Evolutionary conservation across 495 filamentous ascomycete species (phyloP).

Genomic region (Antarctomyces pellizariae): DNA sequence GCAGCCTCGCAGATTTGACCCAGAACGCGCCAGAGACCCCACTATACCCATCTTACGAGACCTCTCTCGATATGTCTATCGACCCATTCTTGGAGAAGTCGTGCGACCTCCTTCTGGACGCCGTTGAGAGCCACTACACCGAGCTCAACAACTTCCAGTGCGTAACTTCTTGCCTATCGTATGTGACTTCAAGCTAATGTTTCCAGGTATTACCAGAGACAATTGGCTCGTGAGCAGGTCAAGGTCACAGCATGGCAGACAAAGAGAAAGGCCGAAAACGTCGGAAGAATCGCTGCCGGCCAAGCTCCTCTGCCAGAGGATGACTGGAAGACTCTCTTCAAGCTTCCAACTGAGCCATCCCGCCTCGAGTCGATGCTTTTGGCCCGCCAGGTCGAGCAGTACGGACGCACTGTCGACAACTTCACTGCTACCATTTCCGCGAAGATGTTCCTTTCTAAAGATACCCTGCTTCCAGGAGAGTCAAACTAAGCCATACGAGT

Average conservation of each 20-base stretch:
- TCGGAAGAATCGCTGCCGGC: slow-evolving; percentile 60
- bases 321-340: slow-evolving; percentile 95
- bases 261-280: slow-evolving; percentile 91
- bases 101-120: slow-evolving; percentile 82
- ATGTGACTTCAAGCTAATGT: no score
- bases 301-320: slow-evolving; percentile 79
- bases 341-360: slow-evolving; percentile 83
- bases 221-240: slow-evolving; percentile 80
- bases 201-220: slow-evolving; percentile 96
- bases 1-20: slow-evolving; percentile 51
- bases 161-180: no score
- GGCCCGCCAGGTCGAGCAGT: slow-evolving; percentile 89
- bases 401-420: slow-evolving; percentile 90
- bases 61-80: slow-evolving; percentile 65
- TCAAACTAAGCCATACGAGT: no score
- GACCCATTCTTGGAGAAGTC: slow-evolving; percentile 99
- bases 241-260: slow-evolving; percentile 92
- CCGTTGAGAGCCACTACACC: slow-evolving; percentile 91
- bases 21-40: slow-evolving; percentile 29
- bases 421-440: slow-evolving; percentile 74
- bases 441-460: slow-evolving; percentile 97
- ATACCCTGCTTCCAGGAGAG: slow-evolving; percentile 33
- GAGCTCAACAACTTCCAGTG: slow-evolving; percentile 97
- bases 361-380: slow-evolving; percentile 82
- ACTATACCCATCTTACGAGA: slow-evolving; percentile 67